A percentile compares a stretch with the other conserved stretches of the same genome.
phyloP scores from a whole-genome alignment of 1,284 basidiomycete genomes.

The Sporisorium iseilematis-ciliati region DNA sequence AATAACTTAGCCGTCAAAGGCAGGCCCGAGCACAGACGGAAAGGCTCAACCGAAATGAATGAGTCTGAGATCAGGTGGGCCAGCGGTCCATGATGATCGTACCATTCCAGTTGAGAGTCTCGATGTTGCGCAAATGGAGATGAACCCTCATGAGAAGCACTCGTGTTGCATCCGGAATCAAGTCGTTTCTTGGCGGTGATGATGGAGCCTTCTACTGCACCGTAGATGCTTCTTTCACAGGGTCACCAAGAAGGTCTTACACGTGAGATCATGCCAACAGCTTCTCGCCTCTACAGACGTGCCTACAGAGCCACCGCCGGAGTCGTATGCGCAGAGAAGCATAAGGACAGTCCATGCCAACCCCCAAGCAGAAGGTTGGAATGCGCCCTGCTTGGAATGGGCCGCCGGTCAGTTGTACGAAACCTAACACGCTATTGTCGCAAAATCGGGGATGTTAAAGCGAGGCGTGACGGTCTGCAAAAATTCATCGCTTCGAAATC shows the following conservation, averaged over 20 bases:
- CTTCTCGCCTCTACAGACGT: not conserved
- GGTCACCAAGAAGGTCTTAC: conserved; percentile 9
- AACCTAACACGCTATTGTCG: not conserved
- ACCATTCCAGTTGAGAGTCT: not conserved
- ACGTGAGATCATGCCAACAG: conserved; percentile 11
- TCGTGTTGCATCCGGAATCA: too few relatives aligned
- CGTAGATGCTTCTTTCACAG: conserved; percentile 34
- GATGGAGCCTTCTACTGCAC: not conserved
- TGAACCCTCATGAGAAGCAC: too few relatives aligned
- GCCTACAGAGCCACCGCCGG: not conserved
- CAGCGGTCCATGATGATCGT: not conserved
- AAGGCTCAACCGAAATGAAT: not conserved
- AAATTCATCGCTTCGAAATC: not conserved
- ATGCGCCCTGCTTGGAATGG: conserved; percentile 9
- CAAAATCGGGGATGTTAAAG: not conserved
- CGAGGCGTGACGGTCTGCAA: not conserved
- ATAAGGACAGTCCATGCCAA: conserved; percentile 1
- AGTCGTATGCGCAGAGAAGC: not conserved
- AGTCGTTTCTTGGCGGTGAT: not conserved
- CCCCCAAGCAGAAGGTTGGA: conserved; percentile 3
- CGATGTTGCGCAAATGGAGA: not conserved
- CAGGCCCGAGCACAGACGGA: not conserved
- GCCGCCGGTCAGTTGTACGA: not conserved
- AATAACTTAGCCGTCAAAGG: not conserved
- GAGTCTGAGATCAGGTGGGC: not conserved